Evolutionary conservation across 768 basidiomycete genomes (phyloP).

Genomic region (Rhizopogon salebrosus): DNA sequence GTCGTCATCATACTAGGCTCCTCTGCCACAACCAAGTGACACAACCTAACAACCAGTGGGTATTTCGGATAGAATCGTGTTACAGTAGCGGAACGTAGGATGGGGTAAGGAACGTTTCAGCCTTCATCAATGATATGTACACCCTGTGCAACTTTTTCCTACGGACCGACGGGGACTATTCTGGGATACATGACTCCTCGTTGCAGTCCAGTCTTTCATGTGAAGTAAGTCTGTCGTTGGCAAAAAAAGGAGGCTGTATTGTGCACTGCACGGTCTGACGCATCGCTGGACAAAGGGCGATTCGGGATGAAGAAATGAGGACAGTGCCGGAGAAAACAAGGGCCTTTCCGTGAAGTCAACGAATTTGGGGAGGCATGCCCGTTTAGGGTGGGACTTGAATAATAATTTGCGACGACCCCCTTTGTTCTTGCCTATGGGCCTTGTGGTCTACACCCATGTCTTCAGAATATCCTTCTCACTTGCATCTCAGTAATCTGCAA

Average conservation of each 20-base stretch:
- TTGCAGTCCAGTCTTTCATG: neutral
- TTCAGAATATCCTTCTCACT: conserved; percentile 38
- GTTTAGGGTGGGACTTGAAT: neutral
- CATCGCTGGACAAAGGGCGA: neutral
- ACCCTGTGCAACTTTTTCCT: neutral
- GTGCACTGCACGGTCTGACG: neutral
- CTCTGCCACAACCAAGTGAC: no score
- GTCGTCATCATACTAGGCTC: no score
- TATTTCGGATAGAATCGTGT: neutral
- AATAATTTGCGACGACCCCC: neutral
- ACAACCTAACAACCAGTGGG: no score
- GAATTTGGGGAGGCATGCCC: neutral
- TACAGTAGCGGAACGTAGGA: neutral
- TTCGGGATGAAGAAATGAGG: neutral
- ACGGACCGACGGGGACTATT: neutral
- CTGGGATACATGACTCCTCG: neutral
- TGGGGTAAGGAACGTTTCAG: neutral
- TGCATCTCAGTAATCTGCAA: conserved; percentile 49
- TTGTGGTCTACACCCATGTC: conserved; percentile 1
- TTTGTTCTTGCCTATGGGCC: neutral
- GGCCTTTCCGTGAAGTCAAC: neutral
- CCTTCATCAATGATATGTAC: no score
- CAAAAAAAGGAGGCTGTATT: neutral
- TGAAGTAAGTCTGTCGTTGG: neutral
- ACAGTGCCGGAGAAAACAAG: neutral